Evolutionary conservation across 345 rosid genomes (phyloP), one percentile per base, ranked within the genome.

Genomic region (Conringia planisiliqua): DNA sequence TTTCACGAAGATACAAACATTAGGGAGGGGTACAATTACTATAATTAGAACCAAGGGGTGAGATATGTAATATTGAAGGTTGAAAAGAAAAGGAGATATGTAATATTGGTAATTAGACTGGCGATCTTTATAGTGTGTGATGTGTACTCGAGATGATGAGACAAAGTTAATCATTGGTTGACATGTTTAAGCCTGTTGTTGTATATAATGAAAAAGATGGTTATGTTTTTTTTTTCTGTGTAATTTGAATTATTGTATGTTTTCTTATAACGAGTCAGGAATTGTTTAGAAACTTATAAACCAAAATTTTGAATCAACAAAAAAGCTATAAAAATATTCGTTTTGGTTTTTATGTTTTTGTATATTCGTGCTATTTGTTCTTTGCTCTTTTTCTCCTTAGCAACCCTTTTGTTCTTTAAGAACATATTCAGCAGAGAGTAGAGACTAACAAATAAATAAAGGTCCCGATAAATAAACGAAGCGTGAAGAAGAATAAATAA

Each of bases 1-100:
- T 50, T 92, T 95, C 13, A 95, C 99, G 1, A 86, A 84, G 74
- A 88, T 95, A 75, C 96, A 92, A 42, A 95, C 99, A 14, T 87
- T 81, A 77, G 97, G 98, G 22, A 87, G 90, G 75, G 99, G 99
- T 76, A 92, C 97, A 5, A 88, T 95, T 78, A 95, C 99, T 24
- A 95, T 95, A 44, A 87, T 95, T 51, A 88, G 97, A 84, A 95
- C 99, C 73, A 95, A 81, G 82, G 97, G 90, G 59, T 88, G 79
- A 87, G 48, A 29, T 62, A 26, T 55, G 52, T 76, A 69, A 30
- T 59, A 20, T 40, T 67, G 13, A 22, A 22, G 24, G 24, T 22
- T 22, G 24, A 22, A 22, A 22, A 22, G 2, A 22, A 22, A 22
- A 22, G 24, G 79, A 87, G 48, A 29, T 62, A 26, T 55, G 52